Percentiles rank a stretch among this genome's conserved stretches.
These are phyloP conservation scores for Prunus persica DNA, from an alignment of 306 rosid species.

Conservation along the genomic window DNA sequence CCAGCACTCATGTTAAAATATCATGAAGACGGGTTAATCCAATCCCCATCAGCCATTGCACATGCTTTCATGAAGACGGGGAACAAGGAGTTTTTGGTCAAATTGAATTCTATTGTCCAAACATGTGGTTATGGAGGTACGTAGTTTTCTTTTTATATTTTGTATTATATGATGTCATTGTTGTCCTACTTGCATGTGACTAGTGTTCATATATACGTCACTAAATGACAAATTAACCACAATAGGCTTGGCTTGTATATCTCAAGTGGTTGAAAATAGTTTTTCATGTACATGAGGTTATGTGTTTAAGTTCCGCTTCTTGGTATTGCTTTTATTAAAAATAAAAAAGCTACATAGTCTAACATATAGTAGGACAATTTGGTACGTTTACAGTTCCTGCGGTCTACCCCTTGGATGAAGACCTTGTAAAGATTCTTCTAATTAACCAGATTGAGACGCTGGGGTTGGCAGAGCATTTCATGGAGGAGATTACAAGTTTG, in stretches of 20 bases:
- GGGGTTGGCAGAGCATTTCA: conserved; percentile 17
- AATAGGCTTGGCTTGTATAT: no score
- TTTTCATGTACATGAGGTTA: no score
- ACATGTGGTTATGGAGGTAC: conserved; percentile 1
- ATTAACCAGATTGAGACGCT: conserved; percentile 11
- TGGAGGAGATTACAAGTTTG: not conserved
- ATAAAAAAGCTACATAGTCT: not conserved
- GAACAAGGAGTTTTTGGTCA: not conserved
- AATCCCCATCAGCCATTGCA: conserved; percentile 17
- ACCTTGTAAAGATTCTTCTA: not conserved
- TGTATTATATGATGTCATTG: not conserved
- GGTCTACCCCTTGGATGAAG: conserved; percentile 13
- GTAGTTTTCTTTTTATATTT: no score
- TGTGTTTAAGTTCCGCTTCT: accelerated
- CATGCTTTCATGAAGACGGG: conserved; percentile 13
- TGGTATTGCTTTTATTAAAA: not conserved
- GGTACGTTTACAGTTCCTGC: not conserved
- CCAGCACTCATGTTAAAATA: not conserved
- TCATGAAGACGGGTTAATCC: not conserved
- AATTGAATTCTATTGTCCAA: conserved; percentile 4
- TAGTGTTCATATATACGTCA: no score
- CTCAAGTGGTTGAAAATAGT: no score
- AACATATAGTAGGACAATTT: not conserved
- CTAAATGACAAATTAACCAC: not conserved
- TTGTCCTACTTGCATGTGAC: no score